Evolutionary conservation across 179 eudicot species (phyloP).

Genomic region (Amaranthus tricolor): DNA sequence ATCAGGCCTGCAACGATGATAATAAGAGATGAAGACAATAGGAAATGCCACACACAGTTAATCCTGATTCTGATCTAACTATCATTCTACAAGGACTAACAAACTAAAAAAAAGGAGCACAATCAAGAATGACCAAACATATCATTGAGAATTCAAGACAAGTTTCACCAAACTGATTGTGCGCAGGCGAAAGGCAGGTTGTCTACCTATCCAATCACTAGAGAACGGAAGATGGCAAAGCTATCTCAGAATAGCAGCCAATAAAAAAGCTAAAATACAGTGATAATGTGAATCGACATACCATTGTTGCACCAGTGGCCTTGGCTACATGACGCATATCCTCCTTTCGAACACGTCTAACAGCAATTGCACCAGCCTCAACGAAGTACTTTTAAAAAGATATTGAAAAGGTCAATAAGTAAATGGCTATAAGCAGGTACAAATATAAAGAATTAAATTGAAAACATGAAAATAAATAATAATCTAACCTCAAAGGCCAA

Average conservation of each 20-base stretch:
- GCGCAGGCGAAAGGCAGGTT: no score
- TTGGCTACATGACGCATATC: slow-evolving; percentile 96
- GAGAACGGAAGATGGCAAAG: not conserved
- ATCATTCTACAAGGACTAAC: not conserved
- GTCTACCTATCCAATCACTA: no score
- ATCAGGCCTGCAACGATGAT: not conserved
- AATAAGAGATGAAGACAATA: not conserved
- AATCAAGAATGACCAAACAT: not conserved
- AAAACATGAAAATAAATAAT: not conserved
- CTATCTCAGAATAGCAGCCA: not conserved
- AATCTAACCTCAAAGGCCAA: not conserved
- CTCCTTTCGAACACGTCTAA: slow-evolving; percentile 89
- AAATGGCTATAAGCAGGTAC: not conserved
- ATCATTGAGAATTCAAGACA: not conserved
- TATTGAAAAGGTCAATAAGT: not conserved
- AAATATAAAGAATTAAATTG: not conserved
- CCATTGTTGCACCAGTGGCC: slow-evolving; percentile 98
- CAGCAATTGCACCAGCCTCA: slow-evolving; percentile 97
- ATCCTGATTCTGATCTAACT: not conserved
- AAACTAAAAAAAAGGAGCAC: not conserved
- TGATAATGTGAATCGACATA: slow-evolving; percentile 30
- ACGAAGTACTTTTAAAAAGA: slow-evolving; percentile 69
- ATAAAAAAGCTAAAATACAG: slow-evolving; percentile 2
- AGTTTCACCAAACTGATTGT: not conserved
- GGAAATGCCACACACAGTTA: not conserved